These are phyloP conservation scores for Ogataea kodamae DNA, from an alignment of 805 yeast species.

Conservation along the genomic window DNA sequence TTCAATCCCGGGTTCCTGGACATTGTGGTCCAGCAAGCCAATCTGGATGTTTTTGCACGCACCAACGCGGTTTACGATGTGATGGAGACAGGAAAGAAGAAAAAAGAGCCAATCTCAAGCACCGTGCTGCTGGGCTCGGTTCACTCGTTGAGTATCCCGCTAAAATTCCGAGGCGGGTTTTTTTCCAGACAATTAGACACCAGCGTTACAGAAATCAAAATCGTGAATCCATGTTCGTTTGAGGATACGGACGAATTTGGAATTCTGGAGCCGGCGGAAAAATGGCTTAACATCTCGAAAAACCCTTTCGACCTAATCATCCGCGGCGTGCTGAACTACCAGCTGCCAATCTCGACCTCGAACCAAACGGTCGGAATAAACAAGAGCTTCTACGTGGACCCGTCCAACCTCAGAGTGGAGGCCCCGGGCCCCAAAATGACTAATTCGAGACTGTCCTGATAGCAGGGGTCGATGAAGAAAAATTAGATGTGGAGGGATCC, in stretches of 20 bases:
- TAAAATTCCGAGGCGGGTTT: conserved; percentile 74
- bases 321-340: conserved; percentile 77
- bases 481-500: background rate
- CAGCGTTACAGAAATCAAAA: conserved; percentile 67
- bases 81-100: conserved; percentile 1
- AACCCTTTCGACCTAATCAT: conserved; percentile 84
- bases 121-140: conserved; percentile 78
- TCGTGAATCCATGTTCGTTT: conserved; percentile 65
- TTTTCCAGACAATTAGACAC: conserved; percentile 56
- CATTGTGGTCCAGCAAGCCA: conserved; percentile 59
- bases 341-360: conserved; percentile 57
- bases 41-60: conserved; percentile 82
- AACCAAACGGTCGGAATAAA: conserved; percentile 60
- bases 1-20: conserved; percentile 84
- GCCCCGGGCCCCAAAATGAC: conserved; percentile 1
- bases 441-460: conserved; percentile 1
- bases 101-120: conserved; percentile 12
- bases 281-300: conserved; percentile 72
- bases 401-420: conserved; percentile 27
- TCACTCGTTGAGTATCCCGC: conserved; percentile 61
- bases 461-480: background rate
- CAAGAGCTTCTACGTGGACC: conserved; percentile 55
- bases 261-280: conserved; percentile 33
- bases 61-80: conserved; percentile 43
- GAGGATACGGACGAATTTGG: conserved; percentile 17